Conservation (phyloP, 139 green algal genomes). For the Penium margaritaceum region DNA sequence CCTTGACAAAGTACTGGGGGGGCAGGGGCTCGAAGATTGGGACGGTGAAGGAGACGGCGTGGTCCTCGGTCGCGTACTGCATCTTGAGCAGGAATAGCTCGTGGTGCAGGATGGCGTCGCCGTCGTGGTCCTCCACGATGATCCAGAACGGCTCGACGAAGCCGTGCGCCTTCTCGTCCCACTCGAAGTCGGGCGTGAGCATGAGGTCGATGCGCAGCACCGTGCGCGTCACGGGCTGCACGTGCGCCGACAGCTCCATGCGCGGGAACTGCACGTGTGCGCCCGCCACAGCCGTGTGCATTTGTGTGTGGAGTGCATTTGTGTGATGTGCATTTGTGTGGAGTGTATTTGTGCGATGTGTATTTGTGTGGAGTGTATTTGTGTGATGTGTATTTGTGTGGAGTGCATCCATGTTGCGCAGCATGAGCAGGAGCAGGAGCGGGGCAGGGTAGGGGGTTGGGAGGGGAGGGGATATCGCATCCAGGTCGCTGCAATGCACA, state of each 20-base stretch:
- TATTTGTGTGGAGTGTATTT: too few species aligned
- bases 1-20: slow-evolving; percentile 91
- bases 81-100: slow-evolving; percentile 92
- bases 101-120: slow-evolving; percentile 83
- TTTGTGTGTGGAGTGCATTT: too few species aligned
- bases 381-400: too few species aligned
- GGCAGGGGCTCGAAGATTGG: slow-evolving; percentile 86
- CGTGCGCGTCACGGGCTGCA: slow-evolving; percentile 89
- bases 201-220: slow-evolving; percentile 90
- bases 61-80: slow-evolving; percentile 61
- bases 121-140: slow-evolving; percentile 85
- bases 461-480: too few species aligned
- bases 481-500: too few species aligned
- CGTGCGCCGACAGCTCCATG: slow-evolving; percentile 81
- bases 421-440: too few species aligned
- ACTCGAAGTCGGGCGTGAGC: slow-evolving; percentile 94
- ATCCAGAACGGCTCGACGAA: slow-evolving; percentile 91
- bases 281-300: too few species aligned
- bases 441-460: too few species aligned
- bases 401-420: too few species aligned
- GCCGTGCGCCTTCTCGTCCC: slow-evolving; percentile 83
- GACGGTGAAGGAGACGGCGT: slow-evolving; percentile 83
- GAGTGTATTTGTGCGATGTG: too few species aligned
- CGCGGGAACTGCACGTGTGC: slow-evolving; percentile 58
- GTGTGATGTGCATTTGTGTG: too few species aligned